Evolutionary conservation across 495 filamentous ascomycete species (phyloP).

Genomic region (Trichoderma reesei): DNA sequence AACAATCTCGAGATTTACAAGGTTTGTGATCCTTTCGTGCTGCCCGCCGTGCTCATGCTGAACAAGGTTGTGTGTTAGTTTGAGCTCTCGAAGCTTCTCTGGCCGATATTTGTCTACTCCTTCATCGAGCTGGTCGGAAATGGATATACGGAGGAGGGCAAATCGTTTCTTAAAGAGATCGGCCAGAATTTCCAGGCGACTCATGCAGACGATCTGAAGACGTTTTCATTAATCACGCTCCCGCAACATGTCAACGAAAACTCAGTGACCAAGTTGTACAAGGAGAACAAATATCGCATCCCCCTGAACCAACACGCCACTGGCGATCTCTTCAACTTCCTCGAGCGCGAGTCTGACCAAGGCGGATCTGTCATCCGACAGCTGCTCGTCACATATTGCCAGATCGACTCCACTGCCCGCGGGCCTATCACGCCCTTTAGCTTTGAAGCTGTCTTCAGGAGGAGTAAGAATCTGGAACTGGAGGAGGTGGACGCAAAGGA

Average conservation of each 20-base stretch:
- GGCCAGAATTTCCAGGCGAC: conserved; percentile 59
- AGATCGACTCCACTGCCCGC: conserved; percentile 63
- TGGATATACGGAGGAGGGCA: conserved; percentile 57
- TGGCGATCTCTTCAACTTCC: conserved; percentile 70
- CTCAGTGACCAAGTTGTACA: conserved; percentile 62
- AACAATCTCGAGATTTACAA: conserved; percentile 90
- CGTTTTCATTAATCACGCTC: conserved; percentile 56
- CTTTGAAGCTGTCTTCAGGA: conserved; percentile 71
- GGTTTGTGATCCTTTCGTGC: conserved; percentile 31
- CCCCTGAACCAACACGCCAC: conserved; percentile 72
- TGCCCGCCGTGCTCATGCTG: conserved; percentile 16
- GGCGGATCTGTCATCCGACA: conserved; percentile 68
- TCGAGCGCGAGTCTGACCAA: conserved; percentile 70
- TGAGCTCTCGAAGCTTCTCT: conserved; percentile 76
- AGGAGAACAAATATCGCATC: conserved; percentile 75
- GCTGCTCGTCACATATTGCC: conserved; percentile 64
- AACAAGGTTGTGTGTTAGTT: conserved; percentile 40
- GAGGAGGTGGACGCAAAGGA: conserved; percentile 78
- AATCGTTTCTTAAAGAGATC: conserved; percentile 58
- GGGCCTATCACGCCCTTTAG: conserved; percentile 67
- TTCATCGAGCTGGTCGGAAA: conserved; percentile 75
- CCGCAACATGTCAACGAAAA: conserved; percentile 70
- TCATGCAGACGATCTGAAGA: conserved; percentile 66
- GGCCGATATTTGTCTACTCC: conserved; percentile 90
- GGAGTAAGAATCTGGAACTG: conserved; percentile 35